These are phyloP conservation scores for Antarctomyces pellizariae DNA, from an alignment of 495 filamentous ascomycete genomes.

Conservation along the genomic window DNA sequence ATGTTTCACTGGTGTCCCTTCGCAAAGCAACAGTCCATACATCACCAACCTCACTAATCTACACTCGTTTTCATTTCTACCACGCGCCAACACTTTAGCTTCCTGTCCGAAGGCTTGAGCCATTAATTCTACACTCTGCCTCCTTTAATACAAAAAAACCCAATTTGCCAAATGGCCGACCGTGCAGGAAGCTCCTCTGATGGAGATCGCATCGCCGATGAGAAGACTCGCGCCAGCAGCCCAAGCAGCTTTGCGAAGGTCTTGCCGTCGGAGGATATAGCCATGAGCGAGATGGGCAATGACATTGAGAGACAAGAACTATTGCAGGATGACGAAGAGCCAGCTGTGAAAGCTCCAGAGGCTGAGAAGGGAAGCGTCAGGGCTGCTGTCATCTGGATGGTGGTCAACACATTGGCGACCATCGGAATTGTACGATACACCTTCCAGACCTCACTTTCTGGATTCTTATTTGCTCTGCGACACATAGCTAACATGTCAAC, in stretches of 20 bases:
- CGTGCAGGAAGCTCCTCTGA: too few relatives aligned
- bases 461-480: not conserved
- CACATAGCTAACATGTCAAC: slow-evolving; percentile 2
- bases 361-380: slow-evolving; percentile 7
- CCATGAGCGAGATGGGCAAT: slow-evolving; percentile 7
- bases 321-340: slow-evolving; percentile 6
- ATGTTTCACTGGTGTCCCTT: too few relatives aligned
- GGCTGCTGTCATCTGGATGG: slow-evolving; percentile 26
- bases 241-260: slow-evolving; percentile 6
- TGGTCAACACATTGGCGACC: slow-evolving; percentile 33
- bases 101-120: too few relatives aligned
- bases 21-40: too few relatives aligned
- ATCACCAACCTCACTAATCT: too few relatives aligned
- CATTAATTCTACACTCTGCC: too few relatives aligned
- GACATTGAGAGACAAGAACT: slow-evolving; percentile 10
- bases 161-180: too few relatives aligned
- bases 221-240: slow-evolving; percentile 3
- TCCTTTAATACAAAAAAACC: too few relatives aligned
- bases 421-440: slow-evolving; percentile 38
- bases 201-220: too few relatives aligned
- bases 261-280: slow-evolving; percentile 6
- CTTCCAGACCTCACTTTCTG: not conserved
- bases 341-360: not conserved
- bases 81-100: too few relatives aligned
- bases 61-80: too few relatives aligned